Evolutionary conservation across 1,284 basidiomycete genomes (phyloP), one percentile per base, ranked within the genome.

Genomic region (Puccinia triticina): DNA sequence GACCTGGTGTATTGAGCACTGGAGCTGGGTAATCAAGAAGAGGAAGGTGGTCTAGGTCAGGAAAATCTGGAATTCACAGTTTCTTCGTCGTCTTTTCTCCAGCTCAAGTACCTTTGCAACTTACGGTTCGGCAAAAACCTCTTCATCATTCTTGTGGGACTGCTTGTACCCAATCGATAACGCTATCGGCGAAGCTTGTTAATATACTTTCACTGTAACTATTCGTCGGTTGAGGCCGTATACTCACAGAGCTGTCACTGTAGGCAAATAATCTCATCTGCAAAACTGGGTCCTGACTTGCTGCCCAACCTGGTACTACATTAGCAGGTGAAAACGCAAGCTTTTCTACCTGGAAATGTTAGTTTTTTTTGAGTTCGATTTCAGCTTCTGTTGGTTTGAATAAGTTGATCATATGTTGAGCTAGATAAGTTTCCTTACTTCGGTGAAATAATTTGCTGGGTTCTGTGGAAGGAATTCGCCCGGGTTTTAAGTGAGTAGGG

Each of bases 221-320:
- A 7, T 14, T 26, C 21, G 23, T 1, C 23, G 34, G 1, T 50
- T 26, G 7, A 50, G 18, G 2, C 1, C 16, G 26, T 32, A n/a
- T 37, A 37, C 53, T 72, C 53, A 67, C 77, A 53, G 64, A 12
- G 66, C 77, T 55, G 46, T 79, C 77, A 34, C 50, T 14, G 37
- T 79, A 79, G 37, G 66, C 66, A 79, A 72, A 53, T 0, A 79
- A 11, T 40, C 77, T 53, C 77, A 79, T 79, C 26, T 79, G 77
- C 55, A 79, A 57, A 40, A 79, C 37, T 46, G 77, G 77, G 37
- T 79, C 77, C 21, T 69, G 64, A 23, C 77, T 79, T 26, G 66
- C 32, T 43, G 64, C 77, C 77, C 77, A 79, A 11, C 77, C 77
- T n/a, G 40, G 37, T 21, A 79, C 37, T 2, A 72, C 77, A 29